Base-by-base conservation (phyloP, 164 flowering plant species). In the Vitis amurensis region DNA sequence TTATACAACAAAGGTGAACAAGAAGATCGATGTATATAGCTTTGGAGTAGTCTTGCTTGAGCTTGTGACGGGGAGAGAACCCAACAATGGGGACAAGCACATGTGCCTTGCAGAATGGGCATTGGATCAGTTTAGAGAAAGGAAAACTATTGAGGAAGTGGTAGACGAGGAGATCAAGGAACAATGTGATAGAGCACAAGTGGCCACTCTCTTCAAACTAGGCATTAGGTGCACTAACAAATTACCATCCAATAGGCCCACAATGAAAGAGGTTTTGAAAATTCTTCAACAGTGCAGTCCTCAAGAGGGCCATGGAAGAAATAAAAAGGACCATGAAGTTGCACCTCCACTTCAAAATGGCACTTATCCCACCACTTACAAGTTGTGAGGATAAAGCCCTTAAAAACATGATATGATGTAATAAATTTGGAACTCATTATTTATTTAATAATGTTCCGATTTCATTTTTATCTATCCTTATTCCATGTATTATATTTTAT, bases 31-130 rank as follows among this genome's bases (percentile, higher is more conserved):
- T 66, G 87, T 91, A 0, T 92, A 90, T 61, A 92, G 98, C 80
- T 94, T 90, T 55, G 98, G 98, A 9, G 98, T 94, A 37, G 97
- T 94, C 0, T 86, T 94, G 0, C 71, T 94, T 13, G 98, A 94
- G 57, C 79, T 94, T 23, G 87, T 19, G 23, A 19, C 23, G 23
- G 23, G 23, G 63, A 83, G 81, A 70, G 86, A 87, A 75, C 27
- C 94, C 13, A 79, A 83, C 7, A 58, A 52, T 6, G 23, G 94
- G 91, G 91, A 73, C 4, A 90, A 83, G 67, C 19, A 87, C 55
- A 76, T 23, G 27, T 63, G 81, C 73, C 83, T 91, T 0, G 94
- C 86, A 48, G 92, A 92, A 27, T 23, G 88, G 94, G 97, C 44
- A 31, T 31, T 0, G 4, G 27, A 23, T 23, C 27, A 79, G 2